Evolutionary conservation across 1,284 basidiomycete species (phyloP), one percentile per base, ranked within the genome.

Genomic region (Xerocomus minutiporus): DNA sequence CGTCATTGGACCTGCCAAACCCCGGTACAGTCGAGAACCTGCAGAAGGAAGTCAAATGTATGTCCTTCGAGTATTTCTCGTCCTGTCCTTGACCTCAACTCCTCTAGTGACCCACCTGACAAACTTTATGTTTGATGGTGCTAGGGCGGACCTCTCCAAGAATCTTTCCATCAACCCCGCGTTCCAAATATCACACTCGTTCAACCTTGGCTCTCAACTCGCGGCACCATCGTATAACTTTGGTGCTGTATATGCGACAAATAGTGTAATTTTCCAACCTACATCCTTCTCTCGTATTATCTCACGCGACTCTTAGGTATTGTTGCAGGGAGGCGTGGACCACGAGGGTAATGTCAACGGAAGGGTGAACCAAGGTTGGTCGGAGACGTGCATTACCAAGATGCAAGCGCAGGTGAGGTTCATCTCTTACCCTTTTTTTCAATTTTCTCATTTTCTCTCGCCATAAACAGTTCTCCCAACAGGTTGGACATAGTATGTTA

Each of bases 111-210:
- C 93, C 17, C 93, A 93, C 69, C 75, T 97, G 57, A 89, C 86
- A 57, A 97, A 97, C 79, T 96, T 89, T 74, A 85, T 95, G 69
- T 99, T 98, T 71, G 97, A 99, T 77, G 97, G 97, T 59, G 96
- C 82, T 40, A 82, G 95, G 63, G 97, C 97, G 47, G 97, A 99
- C 76, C 78, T 99, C 62, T 90, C 93, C 55, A 99, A 99, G 77
- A 88, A 84, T 60, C 78, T 99, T 61, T 97, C 93, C 52, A 82
- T 91, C 70, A 93, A 86, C 73, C 97, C 97, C 31, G 86, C 92
- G 52, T 99, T 99, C 84, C 95, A 98, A 78, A 90, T 98, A 66
- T 95, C 94, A 55, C 97, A 99, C 72, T 92, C 93, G 39, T 98
- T 99, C 75, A 80, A 87, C 52, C 74, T 95, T 56, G 93, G 91